Evolutionary conservation across 805 yeast species (phyloP), one percentile per base, ranked within the genome.

Genomic region (Grigorovia yakushimaensis): DNA sequence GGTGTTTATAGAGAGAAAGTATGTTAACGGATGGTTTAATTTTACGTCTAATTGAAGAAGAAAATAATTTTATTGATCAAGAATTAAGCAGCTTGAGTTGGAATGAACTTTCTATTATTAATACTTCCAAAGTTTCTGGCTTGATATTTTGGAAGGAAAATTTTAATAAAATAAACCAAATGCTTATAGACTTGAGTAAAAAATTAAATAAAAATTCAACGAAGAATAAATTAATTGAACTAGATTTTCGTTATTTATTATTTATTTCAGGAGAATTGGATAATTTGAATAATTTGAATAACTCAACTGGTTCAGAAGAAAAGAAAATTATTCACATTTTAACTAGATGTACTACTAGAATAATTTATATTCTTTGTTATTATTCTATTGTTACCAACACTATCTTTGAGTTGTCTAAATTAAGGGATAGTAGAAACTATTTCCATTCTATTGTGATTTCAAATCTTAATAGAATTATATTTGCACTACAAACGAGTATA

Each of bases 341-440:
- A 20, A 43, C 40, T 19, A 46, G 51, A 24, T 60, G 57, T 47
- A 48, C 52, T 8, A 36, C 54, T 4, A 46, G 58, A 13, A 11
- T 33, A 7, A 33, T 33, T 13, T 33, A 6, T 33, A 15, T 33
- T 15, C 39, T 60, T 9, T 57, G 61, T 41, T 61, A 57, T 42
- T 55, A 59, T 43, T 41, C 51, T 10, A 22, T 56, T 2, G 51
- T 55, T 5, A 54, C 51, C 21, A 53, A 52, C 15, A 51, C 54
- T 2, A 43, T 61, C 10, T 41, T 45, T 11, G 44, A 40, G 23
- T 41, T 61, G 18, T 58, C 60, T 6, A 33, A 21, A n/a, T 47
- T 52, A 4, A 49, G 52, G n/a, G 59, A 54, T n/a, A 51, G 55
- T 4, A 51, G 48, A n/a, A 22, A 42, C 11, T 61, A 60, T 49